Percentiles rank a stretch among this genome's conserved stretches.
Conservation (phyloP, 371 early-diverging fungal species). For the Rhizopus arrhizus region DNA sequence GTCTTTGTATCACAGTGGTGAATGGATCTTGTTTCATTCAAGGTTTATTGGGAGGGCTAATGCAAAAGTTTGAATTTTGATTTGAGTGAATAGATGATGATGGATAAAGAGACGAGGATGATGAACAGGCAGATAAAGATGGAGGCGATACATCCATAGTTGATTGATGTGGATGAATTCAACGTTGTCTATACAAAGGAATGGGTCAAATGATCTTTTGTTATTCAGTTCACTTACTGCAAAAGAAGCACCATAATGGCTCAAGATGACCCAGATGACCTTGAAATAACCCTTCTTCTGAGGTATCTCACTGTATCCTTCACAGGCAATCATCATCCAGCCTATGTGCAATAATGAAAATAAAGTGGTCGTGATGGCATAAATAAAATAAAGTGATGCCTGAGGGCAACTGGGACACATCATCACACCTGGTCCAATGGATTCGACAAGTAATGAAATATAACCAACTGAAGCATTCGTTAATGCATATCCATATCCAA, state of each 20-base stretch:
- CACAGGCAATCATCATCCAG: conserved; percentile 77
- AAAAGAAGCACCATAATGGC: conserved; percentile 69
- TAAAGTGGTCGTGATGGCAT: conserved; percentile 69
- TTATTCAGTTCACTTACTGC: conserved; percentile 32
- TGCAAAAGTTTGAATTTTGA: conserved; percentile 25
- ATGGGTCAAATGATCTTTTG: neutral
- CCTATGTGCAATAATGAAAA: conserved; percentile 70
- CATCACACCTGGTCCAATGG: conserved; percentile 69
- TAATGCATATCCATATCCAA: conserved; percentile 73
- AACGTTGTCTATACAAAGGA: conserved; percentile 43
- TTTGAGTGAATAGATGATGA: conserved; percentile 36
- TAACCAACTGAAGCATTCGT: conserved; percentile 70
- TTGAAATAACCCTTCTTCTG: conserved; percentile 29
- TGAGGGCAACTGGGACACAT: conserved; percentile 69
- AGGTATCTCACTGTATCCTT: conserved; percentile 54
- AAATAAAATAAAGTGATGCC: conserved; percentile 64
- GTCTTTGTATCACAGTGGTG: neutral
- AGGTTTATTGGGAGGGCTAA: neutral
- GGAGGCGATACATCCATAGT: conserved; percentile 56
- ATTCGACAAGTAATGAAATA: conserved; percentile 64
- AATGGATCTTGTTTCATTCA: too few relatives aligned
- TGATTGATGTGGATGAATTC: conserved; percentile 45
- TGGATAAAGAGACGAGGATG: conserved; percentile 38
- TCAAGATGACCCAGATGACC: conserved; percentile 52
- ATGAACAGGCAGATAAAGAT: conserved; percentile 49